A percentile compares a stretch with the other conserved stretches of the same genome.
Conservation (phyloP, 2,329 filamentous ascomycete species). For the Pseudocercospora vitis region DNA sequence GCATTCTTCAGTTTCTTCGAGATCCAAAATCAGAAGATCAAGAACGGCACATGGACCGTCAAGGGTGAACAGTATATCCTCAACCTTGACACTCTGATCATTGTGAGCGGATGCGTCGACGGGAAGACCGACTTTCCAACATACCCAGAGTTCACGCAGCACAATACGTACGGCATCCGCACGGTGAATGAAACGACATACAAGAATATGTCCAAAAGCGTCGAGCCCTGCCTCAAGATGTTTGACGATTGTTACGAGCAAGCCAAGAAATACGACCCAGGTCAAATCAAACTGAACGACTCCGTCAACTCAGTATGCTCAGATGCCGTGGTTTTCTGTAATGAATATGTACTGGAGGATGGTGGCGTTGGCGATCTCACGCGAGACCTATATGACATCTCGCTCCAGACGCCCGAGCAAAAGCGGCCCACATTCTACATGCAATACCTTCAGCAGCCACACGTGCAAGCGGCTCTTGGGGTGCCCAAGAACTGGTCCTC, state of each 20-base stretch:
- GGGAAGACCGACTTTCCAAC: constrained; percentile 34
- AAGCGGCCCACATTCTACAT: constrained; percentile 49
- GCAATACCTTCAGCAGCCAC: constrained; percentile 56
- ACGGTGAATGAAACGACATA: constrained; percentile 56
- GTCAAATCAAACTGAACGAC: constrained; percentile 26
- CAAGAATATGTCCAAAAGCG: constrained; percentile 49
- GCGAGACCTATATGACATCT: constrained; percentile 51
- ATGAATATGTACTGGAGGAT: constrained; percentile 30
- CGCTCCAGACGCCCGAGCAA: constrained; percentile 23
- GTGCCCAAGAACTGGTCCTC: constrained; percentile 58
- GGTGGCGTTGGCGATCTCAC: background rate
- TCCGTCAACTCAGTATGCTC: constrained; percentile 46
- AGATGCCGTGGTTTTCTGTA: constrained; percentile 49
- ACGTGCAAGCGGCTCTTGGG: constrained; percentile 58
- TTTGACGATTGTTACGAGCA: constrained; percentile 39
- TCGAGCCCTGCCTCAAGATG: constrained; percentile 53
- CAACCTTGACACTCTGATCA: constrained; percentile 38
- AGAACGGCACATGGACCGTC: constrained; percentile 45
- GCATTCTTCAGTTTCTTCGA: constrained; percentile 58
- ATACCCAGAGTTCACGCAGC: constrained; percentile 54
- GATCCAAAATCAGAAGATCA: constrained; percentile 58
- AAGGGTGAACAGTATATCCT: constrained; percentile 49
- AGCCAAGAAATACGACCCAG: constrained; percentile 41
- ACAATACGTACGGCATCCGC: constrained; percentile 58
- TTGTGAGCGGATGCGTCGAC: constrained; percentile 19